A percentile compares a stretch with the other conserved stretches of the same genome.
Evolutionary conservation across 1,284 basidiomycete genomes (phyloP).

Genomic region (Flammula alnicola): DNA sequence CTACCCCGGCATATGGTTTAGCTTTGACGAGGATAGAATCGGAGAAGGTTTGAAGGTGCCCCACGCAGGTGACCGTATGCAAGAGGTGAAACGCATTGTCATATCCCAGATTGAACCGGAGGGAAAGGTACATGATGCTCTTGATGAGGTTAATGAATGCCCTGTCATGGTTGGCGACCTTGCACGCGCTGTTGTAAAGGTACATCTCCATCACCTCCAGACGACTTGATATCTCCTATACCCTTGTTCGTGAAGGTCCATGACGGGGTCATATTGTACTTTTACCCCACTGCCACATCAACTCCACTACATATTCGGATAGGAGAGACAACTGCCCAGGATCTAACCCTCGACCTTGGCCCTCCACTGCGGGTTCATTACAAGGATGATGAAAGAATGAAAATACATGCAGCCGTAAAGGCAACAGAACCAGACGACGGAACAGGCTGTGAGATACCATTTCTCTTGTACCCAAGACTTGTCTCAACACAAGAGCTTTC

Average conservation of each 20-base stretch:
- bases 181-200: conserved; percentile 68
- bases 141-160: conserved; percentile 70
- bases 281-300: conserved; percentile 57
- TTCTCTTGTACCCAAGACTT: not conserved
- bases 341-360: conserved; percentile 78
- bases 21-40: conserved; percentile 71
- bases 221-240: not conserved
- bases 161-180: conserved; percentile 73
- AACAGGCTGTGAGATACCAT: conserved; percentile 46
- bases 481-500: not conserved
- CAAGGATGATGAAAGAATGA: conserved; percentile 88
- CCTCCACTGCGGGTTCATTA: conserved; percentile 79
- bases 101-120: conserved; percentile 67
- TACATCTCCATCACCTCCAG: conserved; percentile 30
- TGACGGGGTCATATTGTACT: conserved; percentile 71
- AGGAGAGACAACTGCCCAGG: conserved; percentile 84
- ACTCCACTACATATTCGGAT: conserved; percentile 66
- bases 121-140: conserved; percentile 60
- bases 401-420: conserved; percentile 65
- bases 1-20: conserved; percentile 86
- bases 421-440: conserved; percentile 46
- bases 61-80: conserved; percentile 61
- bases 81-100: conserved; percentile 78
- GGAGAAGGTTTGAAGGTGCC: conserved; percentile 52
- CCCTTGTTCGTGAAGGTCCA: conserved; percentile 55